A percentile compares a stretch with the other conserved stretches of the same genome.
phyloP scores from a whole-genome alignment of 2,329 filamentous ascomycete species.

The Colletotrichum sp. region DNA sequence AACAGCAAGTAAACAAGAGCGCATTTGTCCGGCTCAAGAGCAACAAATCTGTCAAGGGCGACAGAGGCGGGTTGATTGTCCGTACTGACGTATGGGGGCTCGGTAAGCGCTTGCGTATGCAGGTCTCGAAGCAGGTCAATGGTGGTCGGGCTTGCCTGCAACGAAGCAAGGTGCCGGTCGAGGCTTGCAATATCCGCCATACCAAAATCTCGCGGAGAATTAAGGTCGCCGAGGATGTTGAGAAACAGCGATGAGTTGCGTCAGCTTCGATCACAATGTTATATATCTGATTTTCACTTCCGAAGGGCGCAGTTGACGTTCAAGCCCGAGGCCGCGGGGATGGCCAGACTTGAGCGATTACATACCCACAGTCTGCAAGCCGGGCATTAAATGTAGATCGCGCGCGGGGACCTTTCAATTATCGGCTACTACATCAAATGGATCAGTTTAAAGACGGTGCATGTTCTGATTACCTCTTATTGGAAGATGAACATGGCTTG shows the following conservation, averaged over 20 bases:
- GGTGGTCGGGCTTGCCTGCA: conserved; percentile 30
- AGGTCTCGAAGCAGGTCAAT: conserved; percentile 32
- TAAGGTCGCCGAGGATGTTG: not conserved
- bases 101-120: conserved; percentile 34
- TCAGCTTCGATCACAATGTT: not conserved
- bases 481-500: not conserved
- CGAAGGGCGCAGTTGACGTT: not conserved
- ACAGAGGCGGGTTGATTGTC: conserved; percentile 8
- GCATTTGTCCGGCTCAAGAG: conserved; percentile 64
- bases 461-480: not conserved
- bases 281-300: not conserved
- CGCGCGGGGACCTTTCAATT: not conserved
- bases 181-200: conserved; percentile 6
- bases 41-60: conserved; percentile 58
- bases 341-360: not conserved
- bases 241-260: not conserved
- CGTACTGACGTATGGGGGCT: conserved; percentile 33
- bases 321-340: not conserved
- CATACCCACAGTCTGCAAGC: not conserved
- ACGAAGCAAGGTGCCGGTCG: conserved; percentile 33
- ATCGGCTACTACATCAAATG: not conserved
- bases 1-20: conserved; percentile 60
- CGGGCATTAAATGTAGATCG: not conserved
- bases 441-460: not conserved
- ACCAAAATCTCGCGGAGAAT: not conserved